Conservation (phyloP, 768 basidiomycete genomes). For the Hygrophoropsis aurantiaca region DNA sequence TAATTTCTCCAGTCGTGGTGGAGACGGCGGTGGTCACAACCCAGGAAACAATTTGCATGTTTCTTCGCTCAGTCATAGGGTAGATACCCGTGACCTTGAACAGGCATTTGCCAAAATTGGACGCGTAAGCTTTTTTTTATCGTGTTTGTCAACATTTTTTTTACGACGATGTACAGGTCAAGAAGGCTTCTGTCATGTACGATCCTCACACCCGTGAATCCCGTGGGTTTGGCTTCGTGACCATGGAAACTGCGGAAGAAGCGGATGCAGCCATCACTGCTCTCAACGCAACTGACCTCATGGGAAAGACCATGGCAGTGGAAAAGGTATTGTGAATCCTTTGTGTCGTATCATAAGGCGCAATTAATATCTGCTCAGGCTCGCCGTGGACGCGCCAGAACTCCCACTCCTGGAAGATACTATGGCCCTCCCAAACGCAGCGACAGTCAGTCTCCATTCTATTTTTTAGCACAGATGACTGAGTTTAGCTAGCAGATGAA, state of each 20-base stretch:
- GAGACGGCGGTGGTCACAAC: slow-evolving; percentile 42
- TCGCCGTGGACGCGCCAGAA: slow-evolving; percentile 84
- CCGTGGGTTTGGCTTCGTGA: slow-evolving; percentile 88
- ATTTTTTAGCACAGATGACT: slow-evolving; percentile 4
- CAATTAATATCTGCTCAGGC: slow-evolving; percentile 47
- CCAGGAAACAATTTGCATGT: slow-evolving; percentile 70
- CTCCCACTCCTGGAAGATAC: slow-evolving; percentile 94
- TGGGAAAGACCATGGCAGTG: slow-evolving; percentile 87
- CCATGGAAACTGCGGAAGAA: slow-evolving; percentile 80
- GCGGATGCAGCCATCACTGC: slow-evolving; percentile 89
- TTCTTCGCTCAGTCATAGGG: slow-evolving; percentile 56
- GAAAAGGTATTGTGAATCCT: slow-evolving; percentile 61
- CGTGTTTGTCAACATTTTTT: background rate
- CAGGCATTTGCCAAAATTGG: slow-evolving; percentile 87
- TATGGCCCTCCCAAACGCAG: slow-evolving; percentile 87
- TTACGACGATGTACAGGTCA: slow-evolving; percentile 33
- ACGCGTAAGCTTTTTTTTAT: slow-evolving; percentile 48
- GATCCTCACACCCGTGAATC: slow-evolving; percentile 72
- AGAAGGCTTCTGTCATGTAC: slow-evolving; percentile 71
- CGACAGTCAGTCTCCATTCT: slow-evolving; percentile 47
- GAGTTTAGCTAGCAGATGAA: slow-evolving; percentile 49
- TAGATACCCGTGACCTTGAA: slow-evolving; percentile 87
- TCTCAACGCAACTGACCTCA: slow-evolving; percentile 78
- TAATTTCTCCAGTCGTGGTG: slow-evolving; percentile 8
- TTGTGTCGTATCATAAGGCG: slow-evolving; percentile 1